A percentile compares a stretch with the other conserved stretches of the same genome.
Conservation (phyloP, 2,329 filamentous ascomycete genomes). For the Penicillium sp. region DNA sequence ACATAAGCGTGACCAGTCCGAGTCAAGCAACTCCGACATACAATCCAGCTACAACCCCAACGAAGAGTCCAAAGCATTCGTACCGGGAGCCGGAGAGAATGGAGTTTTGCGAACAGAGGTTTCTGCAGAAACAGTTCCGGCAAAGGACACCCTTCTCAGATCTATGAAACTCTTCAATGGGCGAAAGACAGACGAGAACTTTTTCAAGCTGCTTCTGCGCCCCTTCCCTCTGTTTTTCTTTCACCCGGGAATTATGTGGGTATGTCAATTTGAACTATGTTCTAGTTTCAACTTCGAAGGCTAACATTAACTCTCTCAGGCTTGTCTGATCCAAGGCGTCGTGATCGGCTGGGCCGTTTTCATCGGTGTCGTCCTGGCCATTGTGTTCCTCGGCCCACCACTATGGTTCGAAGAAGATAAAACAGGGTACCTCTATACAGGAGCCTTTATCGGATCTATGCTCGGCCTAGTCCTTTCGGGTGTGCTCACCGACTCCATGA, state of each 20-base stretch:
- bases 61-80: conserved; percentile 9
- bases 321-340: conserved; percentile 74
- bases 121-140: conserved; percentile 26
- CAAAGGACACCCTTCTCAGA: conserved; percentile 55
- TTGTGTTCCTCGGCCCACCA: conserved; percentile 74
- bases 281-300: not conserved
- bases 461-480: conserved; percentile 73
- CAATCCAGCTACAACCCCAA: conserved; percentile 7
- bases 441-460: conserved; percentile 78
- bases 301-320: conserved; percentile 26
- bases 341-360: conserved; percentile 96
- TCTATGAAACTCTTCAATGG: conserved; percentile 71
- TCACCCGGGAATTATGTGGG: conserved; percentile 81
- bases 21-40: conserved; percentile 12
- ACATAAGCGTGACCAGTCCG: conserved; percentile 29
- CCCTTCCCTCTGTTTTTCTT: conserved; percentile 71
- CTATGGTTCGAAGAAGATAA: conserved; percentile 76
- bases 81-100: not conserved
- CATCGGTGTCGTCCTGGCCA: conserved; percentile 76
- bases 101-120: conserved; percentile 10
- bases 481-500: conserved; percentile 66
- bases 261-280: conserved; percentile 16
- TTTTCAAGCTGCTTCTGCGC: conserved; percentile 61
- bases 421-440: conserved; percentile 82
- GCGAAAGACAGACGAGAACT: conserved; percentile 71